Evolutionary conservation across 208 protist species (phyloP).

Genomic region (Naegleria gruberi): DNA sequence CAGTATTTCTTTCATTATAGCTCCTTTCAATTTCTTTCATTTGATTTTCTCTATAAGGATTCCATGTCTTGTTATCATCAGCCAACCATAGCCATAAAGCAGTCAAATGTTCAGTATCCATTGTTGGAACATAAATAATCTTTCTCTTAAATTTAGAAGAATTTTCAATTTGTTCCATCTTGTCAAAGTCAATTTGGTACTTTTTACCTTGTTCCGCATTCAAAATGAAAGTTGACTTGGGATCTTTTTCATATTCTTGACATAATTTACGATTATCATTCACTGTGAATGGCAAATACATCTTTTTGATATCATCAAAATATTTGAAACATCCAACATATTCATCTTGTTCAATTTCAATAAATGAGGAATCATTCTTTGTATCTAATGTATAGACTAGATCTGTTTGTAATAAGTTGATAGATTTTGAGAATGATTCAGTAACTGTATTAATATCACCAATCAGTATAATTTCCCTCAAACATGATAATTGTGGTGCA

Average conservation of each 20-base stretch:
- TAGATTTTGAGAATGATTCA: no score
- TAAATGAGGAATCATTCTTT: background rate
- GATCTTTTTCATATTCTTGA: background rate
- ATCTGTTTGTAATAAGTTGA: no score
- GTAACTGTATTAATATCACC: no score
- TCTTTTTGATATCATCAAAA: background rate
- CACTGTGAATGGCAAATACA: background rate
- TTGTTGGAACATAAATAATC: background rate
- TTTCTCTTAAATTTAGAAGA: background rate
- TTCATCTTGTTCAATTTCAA: background rate
- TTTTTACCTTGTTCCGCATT: background rate
- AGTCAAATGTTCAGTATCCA: background rate
- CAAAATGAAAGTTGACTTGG: background rate
- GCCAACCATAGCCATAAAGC: background rate
- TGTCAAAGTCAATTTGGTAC: background rate
- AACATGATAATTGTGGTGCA: no score
- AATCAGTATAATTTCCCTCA: no score
- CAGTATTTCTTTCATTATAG: background rate
- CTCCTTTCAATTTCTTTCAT: background rate
- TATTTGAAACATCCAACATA: background rate
- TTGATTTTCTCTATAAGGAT: background rate
- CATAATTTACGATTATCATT: background rate
- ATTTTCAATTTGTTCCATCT: background rate
- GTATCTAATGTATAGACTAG: no score
- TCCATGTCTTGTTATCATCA: background rate